phyloP scores from a whole-genome alignment of 225 moss, liverwort and hornwort species.

The Pseudisothecium myosuroides region DNA sequence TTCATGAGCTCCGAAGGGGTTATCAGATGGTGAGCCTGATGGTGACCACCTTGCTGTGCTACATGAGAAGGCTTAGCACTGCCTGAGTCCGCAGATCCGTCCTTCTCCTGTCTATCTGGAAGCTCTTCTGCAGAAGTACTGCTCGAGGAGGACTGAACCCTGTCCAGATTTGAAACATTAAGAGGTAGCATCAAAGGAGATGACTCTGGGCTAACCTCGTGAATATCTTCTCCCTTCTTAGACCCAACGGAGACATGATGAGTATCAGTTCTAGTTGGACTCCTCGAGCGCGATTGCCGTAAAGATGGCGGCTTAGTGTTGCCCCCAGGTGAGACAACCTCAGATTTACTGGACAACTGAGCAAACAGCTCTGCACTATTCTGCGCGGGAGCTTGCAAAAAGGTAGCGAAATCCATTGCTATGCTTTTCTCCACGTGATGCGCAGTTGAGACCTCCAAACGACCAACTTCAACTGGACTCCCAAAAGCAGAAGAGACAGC shows the following conservation, averaged over 20 bases:
- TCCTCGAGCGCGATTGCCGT: conserved; percentile 54
- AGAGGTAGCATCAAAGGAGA: conserved; percentile 26
- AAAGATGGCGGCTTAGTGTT: conserved; percentile 17
- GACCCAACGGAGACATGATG: conserved; percentile 43
- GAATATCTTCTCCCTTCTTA: conserved; percentile 21
- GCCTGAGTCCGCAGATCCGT: conserved; percentile 24
- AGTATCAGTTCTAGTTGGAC: conserved; percentile 54
- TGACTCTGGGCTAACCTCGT: conserved; percentile 19
- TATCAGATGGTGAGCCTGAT: conserved; percentile 54
- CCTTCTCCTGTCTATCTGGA: conserved; percentile 53
- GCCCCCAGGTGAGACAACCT: not conserved
- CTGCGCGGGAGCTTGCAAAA: conserved; percentile 20
- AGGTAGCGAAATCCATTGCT: conserved; percentile 24
- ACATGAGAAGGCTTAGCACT: conserved; percentile 25
- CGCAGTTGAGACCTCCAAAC: conserved; percentile 3
- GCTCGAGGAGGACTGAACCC: conserved; percentile 28
- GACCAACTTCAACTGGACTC: conserved; percentile 50
- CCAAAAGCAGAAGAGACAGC: conserved; percentile 37
- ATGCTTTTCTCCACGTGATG: conserved; percentile 44
- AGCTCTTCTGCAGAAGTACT: conserved; percentile 33
- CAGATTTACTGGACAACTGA: conserved; percentile 19
- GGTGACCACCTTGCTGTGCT: conserved; percentile 37
- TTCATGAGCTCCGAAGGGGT: conserved; percentile 87
- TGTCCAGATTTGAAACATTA: conserved; percentile 21
- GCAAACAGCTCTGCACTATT: conserved; percentile 3